A percentile compares a stretch with the other conserved stretches of the same genome.
Evolutionary conservation across 352 stramenopile species (phyloP).

Genomic region (Phytopythium ostracodes): DNA sequence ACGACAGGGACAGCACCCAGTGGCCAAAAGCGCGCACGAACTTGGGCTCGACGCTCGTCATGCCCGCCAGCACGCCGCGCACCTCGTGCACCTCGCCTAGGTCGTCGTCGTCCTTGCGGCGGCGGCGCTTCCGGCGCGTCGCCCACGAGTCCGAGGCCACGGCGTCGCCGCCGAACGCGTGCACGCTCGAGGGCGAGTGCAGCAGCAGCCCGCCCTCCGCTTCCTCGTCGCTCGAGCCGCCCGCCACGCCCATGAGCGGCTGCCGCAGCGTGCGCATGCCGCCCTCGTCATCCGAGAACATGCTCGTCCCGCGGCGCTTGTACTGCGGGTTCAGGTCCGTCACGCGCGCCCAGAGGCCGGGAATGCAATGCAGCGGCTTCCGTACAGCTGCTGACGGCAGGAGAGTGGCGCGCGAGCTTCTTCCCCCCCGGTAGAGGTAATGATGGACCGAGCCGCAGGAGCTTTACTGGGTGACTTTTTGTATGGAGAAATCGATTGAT

Average conservation of each 20-base stretch:
- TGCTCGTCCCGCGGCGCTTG: background rate
- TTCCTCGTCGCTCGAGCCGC: constrained; percentile 18
- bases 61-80: constrained; percentile 8
- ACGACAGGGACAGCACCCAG: constrained; percentile 31
- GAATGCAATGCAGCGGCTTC: background rate
- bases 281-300: constrained; percentile 29
- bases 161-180: constrained; percentile 16
- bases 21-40: constrained; percentile 20
- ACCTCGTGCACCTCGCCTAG: constrained; percentile 23
- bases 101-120: constrained; percentile 41
- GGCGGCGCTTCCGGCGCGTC: constrained; percentile 22
- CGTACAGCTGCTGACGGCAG: background rate
- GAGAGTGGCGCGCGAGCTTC: background rate
- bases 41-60: constrained; percentile 24
- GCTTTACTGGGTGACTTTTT: background rate
- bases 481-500: background rate
- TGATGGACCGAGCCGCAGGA: too few species aligned
- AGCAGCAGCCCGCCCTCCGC: constrained; percentile 15
- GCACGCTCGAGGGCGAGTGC: constrained; percentile 10
- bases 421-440: too few species aligned
- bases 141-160: constrained; percentile 11
- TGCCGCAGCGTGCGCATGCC: constrained; percentile 22
- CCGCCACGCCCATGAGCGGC: constrained; percentile 22
- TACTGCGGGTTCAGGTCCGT: background rate
- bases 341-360: background rate